Conservation (phyloP, 2,329 filamentous ascomycete genomes). For the Cladophialophora carrionii region DNA sequence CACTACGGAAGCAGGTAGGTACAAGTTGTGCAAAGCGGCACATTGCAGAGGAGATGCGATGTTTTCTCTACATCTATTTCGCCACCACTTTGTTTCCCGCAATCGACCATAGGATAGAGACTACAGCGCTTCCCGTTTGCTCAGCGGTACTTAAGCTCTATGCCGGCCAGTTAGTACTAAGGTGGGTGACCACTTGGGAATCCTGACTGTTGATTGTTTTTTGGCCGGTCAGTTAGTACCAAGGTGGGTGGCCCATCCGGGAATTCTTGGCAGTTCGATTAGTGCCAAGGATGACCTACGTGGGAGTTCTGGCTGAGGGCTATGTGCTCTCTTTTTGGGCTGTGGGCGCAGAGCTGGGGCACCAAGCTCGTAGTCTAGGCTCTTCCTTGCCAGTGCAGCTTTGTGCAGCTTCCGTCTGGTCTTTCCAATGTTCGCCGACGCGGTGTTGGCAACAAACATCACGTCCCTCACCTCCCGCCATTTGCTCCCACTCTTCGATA, state of each 20-base stretch:
- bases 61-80: neutral
- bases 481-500: neutral
- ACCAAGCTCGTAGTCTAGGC: neutral
- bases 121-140: constrained; percentile 27
- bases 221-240: neutral
- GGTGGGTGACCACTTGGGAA: constrained; percentile 14
- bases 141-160: constrained; percentile 12
- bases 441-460: constrained; percentile 2
- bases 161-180: constrained; percentile 13
- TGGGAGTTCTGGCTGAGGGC: too few relatives aligned
- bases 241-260: too few relatives aligned
- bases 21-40: neutral
- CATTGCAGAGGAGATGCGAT: neutral
- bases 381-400: too few relatives aligned
- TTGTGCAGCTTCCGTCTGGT: too few relatives aligned
- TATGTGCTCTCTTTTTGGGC: too few relatives aligned
- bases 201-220: constrained; percentile 14
- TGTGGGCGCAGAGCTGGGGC: neutral
- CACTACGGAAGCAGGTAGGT: neutral
- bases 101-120: constrained; percentile 35
- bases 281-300: too few relatives aligned
- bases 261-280: too few relatives aligned
- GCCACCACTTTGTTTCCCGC: constrained; percentile 14
- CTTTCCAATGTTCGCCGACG: neutral
- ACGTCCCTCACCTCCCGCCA: neutral